Conservation (phyloP, 2,329 filamentous ascomycete species). For the Ophiostoma pallidulum region DNA sequence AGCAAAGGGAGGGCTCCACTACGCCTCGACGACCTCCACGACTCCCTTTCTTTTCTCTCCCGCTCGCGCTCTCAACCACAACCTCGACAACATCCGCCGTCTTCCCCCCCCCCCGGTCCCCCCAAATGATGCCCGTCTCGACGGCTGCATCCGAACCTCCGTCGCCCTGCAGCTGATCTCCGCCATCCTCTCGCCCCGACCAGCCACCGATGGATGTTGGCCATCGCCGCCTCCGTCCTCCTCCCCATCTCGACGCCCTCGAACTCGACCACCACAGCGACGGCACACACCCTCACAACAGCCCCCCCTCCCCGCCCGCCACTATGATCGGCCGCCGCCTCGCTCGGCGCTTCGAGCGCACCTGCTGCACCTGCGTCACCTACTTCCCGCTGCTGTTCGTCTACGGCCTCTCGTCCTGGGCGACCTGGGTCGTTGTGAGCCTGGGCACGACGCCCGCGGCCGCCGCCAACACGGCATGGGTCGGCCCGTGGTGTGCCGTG, state of each 20-base stretch:
- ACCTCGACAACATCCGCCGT: not conserved
- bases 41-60: too few relatives aligned
- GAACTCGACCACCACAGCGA: not conserved
- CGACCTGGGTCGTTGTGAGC: slow-evolving; percentile 72
- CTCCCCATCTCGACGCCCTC: not conserved
- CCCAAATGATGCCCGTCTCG: slow-evolving; percentile 5
- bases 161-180: not conserved
- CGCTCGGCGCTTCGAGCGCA: slow-evolving; percentile 65
- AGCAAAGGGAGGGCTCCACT: too few relatives aligned
- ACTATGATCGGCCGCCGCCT: slow-evolving; percentile 49
- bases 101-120: not conserved
- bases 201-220: not conserved
- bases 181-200: not conserved
- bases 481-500: slow-evolving; percentile 33
- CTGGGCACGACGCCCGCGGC: slow-evolving; percentile 53
- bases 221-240: not conserved
- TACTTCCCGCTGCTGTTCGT: slow-evolving; percentile 88
- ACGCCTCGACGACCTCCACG: too few relatives aligned
- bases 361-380: slow-evolving; percentile 67
- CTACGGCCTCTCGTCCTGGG: slow-evolving; percentile 87
- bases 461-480: slow-evolving; percentile 22
- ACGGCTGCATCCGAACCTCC: slow-evolving; percentile 2
- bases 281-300: not conserved
- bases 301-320: not conserved
- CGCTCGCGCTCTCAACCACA: too few relatives aligned